phyloP scores from a whole-genome alignment of 257 asterid genomes.

The Solanum medicagineum region DNA sequence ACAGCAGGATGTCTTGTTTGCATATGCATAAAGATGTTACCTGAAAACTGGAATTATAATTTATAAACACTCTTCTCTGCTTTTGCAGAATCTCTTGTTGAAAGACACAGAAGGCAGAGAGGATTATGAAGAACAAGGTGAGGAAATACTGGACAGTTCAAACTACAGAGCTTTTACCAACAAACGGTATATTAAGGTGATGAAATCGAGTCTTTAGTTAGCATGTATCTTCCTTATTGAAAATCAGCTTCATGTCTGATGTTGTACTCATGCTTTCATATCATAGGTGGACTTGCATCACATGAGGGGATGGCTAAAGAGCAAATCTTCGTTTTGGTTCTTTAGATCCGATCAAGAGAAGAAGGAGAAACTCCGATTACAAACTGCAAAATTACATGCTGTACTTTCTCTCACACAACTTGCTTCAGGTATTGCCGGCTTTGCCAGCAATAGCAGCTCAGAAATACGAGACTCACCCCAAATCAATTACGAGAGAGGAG shows the following conservation, averaged over 20 bases:
- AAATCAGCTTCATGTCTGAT: not conserved
- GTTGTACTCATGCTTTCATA: not conserved
- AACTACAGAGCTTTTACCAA: not conserved
- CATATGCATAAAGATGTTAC: not conserved
- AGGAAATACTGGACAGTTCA: not conserved
- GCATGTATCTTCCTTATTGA: not conserved
- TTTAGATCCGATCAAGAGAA: slow-evolving; percentile 28
- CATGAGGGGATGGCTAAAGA: slow-evolving; percentile 31
- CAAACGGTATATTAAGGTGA: slow-evolving; percentile 25
- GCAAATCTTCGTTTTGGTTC: slow-evolving; percentile 19
- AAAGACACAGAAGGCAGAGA: not conserved
- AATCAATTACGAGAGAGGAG: slow-evolving; percentile 2
- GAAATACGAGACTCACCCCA: slow-evolving; percentile 10
- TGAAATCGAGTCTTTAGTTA: not conserved
- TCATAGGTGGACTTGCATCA: slow-evolving; percentile 23
- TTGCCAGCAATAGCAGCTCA: slow-evolving; percentile 18
- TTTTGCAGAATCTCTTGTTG: not conserved
- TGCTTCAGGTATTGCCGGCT: slow-evolving; percentile 64
- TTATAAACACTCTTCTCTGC: not conserved
- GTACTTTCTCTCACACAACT: slow-evolving; percentile 61
- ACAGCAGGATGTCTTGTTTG: not conserved
- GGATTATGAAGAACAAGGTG: not conserved
- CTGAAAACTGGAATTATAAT: not conserved
- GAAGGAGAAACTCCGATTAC: slow-evolving; percentile 42
- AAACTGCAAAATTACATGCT: slow-evolving; percentile 44